Base-by-base conservation (phyloP, 352 stramenopile genomes). In the Phytophthora palmivora region DNA sequence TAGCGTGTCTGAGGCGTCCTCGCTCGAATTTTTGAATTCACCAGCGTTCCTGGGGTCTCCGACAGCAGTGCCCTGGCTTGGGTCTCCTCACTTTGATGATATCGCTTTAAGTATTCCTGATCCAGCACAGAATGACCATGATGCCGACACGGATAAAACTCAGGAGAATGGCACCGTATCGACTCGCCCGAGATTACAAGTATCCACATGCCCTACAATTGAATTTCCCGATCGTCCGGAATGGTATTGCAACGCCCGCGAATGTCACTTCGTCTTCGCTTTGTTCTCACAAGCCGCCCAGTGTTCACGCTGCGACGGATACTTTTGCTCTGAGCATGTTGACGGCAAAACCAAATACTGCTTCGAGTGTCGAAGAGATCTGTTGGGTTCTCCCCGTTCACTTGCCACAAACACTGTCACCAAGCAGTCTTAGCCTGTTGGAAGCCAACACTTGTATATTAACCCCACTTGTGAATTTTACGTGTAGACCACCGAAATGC, bases 211-310 rank as follows among this genome's bases (percentile, higher is more conserved):
- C 16, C 56, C 61, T 38, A 43, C 63, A n/a, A n/a, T 89, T 0
- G 63, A 81, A 45, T 90, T 93, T 30, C 79, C 84, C 0, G 73
- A 88, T 55, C 70, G 79, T 0, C 82, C 84, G 12, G 63, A 72
- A 50, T 93, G 84, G 84, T 93, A 91, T 47, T 93, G 84, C 70
- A 91, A 93, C 45, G 70, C 76, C 9, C 34, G 45, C 1, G 51
- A 73, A 3, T 93, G 84, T 52, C 82, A 91, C 58, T 58, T 45
- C 7, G 79, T 93, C 11, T 93, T 93, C 32, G 67, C 72, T 30
- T 78, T 93, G 58, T 91, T 91, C 49, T 74, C 78, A 0, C 74
- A 85, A 21, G 69, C 68, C 4, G 66, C 76, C 21, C 71, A 85
- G 18, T 93, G 84, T 47, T 45, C 18, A 11, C 51, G 70, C 8